phyloP scores from a whole-genome alignment of 306 rosid genomes.

The Casuarina glauca region DNA sequence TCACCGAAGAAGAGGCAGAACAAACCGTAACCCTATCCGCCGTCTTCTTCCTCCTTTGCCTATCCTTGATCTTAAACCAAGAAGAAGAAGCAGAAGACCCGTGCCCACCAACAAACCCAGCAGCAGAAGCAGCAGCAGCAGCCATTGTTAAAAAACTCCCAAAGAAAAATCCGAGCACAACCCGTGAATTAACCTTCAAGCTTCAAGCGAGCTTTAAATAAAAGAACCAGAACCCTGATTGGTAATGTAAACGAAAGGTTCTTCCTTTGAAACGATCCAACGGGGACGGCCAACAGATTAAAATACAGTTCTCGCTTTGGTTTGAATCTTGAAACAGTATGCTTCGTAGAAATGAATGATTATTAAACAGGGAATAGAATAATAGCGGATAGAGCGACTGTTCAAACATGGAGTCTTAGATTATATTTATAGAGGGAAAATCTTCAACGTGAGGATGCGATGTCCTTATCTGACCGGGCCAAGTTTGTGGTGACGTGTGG shows the following conservation, averaged over 20 bases:
- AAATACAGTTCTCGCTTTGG: background rate
- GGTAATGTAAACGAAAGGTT: background rate
- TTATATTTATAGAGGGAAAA: constrained; percentile 17
- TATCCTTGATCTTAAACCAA: constrained; percentile 43
- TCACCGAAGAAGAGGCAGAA: constrained; percentile 38
- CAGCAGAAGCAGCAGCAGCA: constrained; percentile 50
- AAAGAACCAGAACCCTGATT: constrained; percentile 5
- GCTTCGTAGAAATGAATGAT: background rate
- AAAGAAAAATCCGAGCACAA: constrained; percentile 2
- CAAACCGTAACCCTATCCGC: constrained; percentile 33
- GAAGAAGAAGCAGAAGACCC: constrained; percentile 40
- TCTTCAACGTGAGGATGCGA: background rate
- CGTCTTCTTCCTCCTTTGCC: constrained; percentile 26
- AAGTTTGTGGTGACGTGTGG: constrained; percentile 48
- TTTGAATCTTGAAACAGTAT: constrained; percentile 14
- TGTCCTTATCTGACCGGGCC: constrained; percentile 57
- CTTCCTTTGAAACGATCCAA: constrained; percentile 27
- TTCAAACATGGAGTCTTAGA: background rate
- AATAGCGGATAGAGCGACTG: background rate
- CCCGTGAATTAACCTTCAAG: constrained; percentile 13
- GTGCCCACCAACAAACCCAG: constrained; percentile 52
- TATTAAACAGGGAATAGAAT: background rate
- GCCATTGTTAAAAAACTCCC: constrained; percentile 33
- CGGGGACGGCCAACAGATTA: constrained; percentile 33
- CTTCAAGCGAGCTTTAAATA: constrained; percentile 23